Base-by-base conservation (phyloP, 2,329 filamentous ascomycete species). In the Coniochaeta ligniaria region DNA sequence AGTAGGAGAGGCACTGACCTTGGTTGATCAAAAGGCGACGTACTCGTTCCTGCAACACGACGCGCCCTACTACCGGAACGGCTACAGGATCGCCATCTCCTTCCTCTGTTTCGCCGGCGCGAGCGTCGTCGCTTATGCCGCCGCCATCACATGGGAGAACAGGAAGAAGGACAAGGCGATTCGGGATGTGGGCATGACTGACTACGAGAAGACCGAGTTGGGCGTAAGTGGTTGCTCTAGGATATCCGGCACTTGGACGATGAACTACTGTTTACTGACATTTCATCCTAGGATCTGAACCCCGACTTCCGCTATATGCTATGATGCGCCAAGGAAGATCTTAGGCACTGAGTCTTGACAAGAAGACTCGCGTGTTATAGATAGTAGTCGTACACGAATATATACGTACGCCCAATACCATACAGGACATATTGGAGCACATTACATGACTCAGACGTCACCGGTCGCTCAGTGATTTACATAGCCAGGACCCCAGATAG, bases 11-110 rank as follows among this genome's bases (percentile, higher is more conserved):
- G n/a, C n/a, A n/a, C n/a, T n/a, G n/a, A n/a, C n/a, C n/a, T n/a
- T n/a, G n/a, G n/a, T n/a, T n/a, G n/a, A n/a, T n/a, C n/a, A n/a
- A n/a, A n/a, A n/a, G n/a, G n/a, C 90, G 14, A 91, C 89, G 0
- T 92, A 86, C 73, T 77, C 84, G 1, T 92, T 91, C 72, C 69
- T 90, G 20, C 70, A 75, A 26, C 81, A 77, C 59, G 91, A 96
- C 70, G 83, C 83, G 1, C 91, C 90, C 0, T 71, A 74, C 54
- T 96, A 88, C 73, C 82, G 77, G 7, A 85, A 81, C 0, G 93
- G 92, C 0, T 96, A 95, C 74, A 82, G 81, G 59, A 92, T 96
- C 64, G 89, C 86, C 69, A 80, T 96, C 6, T 85, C 80, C 0
- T 96, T 96, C 68, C 82, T 88, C 9, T 82, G 84, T 58, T 70